Evolutionary conservation across 2,329 filamentous ascomycete species (phyloP), one percentile per base, ranked within the genome.

Genomic region (Dothiorella sarmentorum): DNA sequence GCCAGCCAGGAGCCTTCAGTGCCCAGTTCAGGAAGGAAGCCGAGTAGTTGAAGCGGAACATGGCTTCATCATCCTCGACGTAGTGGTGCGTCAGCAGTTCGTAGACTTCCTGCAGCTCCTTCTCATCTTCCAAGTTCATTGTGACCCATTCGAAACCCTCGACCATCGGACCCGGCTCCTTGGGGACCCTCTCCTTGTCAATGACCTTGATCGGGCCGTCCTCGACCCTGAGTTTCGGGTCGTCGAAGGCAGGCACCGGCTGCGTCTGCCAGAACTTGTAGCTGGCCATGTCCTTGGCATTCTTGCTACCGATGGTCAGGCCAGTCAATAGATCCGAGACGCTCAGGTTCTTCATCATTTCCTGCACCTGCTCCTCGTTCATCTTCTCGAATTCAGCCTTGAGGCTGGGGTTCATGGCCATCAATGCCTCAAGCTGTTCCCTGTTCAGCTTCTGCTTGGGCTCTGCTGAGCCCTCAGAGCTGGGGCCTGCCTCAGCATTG

Each of bases 181-280:
- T 90, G 55, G 89, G 80, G 17, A 97, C 87, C 61, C 90, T 82
- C 31, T 91, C 90, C 15, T 89, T 82, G 61, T 88, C 87, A 67
- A 93, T 89, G 17, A 86, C 77, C 75, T 87, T 89, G 71, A 99
- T 89, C 0, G 92, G 91, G 0, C 94, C 94, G 40, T 59, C 57
- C 67, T 97, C 92, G 63, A 85, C 79, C 49, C 85, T 68, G 35
- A 75, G 70, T 63, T 81, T 69, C 35, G 72, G 69, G 53, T 82
- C 77, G 47, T 79, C 75, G 69, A 97, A 96, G 69, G 87, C 87
- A 52, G 90, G 89, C 60, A 99, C 94, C 0, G 94, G 94, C 74
- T 99, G 94, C 45, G 94, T 99, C 73, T 91, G 87, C 94, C 94
- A 99, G 78, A 99, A 99, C 76, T 96, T 97, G 82, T 97, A 97